phyloP scores from a whole-genome alignment of 139 green algal species.

The Chlamydomonas sphaeroides region DNA sequence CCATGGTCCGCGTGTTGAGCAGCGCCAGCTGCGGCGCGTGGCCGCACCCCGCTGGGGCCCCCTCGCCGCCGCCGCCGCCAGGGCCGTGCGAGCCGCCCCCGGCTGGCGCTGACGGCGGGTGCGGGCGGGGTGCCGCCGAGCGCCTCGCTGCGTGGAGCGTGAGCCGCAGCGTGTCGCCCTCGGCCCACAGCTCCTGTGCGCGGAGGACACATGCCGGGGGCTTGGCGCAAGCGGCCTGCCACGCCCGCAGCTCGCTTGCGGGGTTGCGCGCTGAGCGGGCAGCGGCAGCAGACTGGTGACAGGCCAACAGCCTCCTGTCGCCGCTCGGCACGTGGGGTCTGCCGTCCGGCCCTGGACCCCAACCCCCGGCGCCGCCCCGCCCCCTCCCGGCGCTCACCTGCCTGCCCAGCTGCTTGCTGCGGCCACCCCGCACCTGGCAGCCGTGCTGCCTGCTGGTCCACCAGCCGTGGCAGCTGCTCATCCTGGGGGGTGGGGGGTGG shows the following conservation, averaged over 20 bases:
- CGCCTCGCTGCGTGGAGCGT: background rate
- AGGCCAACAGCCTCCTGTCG: no score
- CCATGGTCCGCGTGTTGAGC: background rate
- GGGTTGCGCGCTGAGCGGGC: background rate
- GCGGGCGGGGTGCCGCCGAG: background rate
- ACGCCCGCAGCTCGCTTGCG: no score
- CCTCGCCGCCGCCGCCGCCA: background rate
- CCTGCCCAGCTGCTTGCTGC: slow-evolving; percentile 3
- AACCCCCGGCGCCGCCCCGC: background rate
- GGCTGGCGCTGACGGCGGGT: background rate
- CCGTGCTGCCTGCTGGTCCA: slow-evolving; percentile 1
- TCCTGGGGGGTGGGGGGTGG: no score
- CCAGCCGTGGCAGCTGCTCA: slow-evolving; percentile 24
- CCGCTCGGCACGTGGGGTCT: no score
- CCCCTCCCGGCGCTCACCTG: background rate
- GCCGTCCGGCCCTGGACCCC: no score
- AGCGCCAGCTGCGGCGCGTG: background rate
- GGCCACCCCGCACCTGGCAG: background rate
- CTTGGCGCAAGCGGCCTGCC: no score
- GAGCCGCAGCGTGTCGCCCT: slow-evolving; percentile 17
- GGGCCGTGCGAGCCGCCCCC: background rate
- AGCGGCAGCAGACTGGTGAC: background rate
- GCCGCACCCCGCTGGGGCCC: background rate
- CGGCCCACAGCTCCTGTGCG: slow-evolving; percentile 6
- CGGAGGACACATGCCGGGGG: no score